Conservation (phyloP, 495 filamentous ascomycete genomes). For the Hypoxylon fuscum region DNA sequence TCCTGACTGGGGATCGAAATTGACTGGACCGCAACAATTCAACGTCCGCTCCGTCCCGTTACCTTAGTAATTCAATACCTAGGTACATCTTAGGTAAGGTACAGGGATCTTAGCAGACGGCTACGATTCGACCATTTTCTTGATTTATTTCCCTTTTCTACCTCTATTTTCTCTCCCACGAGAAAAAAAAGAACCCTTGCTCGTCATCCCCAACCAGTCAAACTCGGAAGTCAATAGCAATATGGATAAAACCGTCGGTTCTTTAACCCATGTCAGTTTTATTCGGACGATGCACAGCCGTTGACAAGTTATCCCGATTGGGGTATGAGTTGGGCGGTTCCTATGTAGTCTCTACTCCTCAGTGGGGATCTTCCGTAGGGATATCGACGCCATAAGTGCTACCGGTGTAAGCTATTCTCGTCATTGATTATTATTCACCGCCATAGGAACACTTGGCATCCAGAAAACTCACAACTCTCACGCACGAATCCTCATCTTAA, state of each 20-base stretch:
- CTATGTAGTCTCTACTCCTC: background rate
- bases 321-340: constrained; percentile 10
- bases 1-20: background rate
- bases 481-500: constrained; percentile 8
- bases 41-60: constrained; percentile 20
- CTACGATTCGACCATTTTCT: constrained; percentile 18
- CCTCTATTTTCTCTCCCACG: constrained; percentile 13
- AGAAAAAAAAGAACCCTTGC: constrained; percentile 26
- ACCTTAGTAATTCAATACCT: constrained; percentile 1
- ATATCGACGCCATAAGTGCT: background rate
- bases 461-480: constrained; percentile 3
- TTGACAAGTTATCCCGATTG: constrained; percentile 26
- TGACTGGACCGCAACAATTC: constrained; percentile 20
- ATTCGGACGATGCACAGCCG: constrained; percentile 32
- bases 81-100: background rate
- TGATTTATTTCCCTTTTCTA: constrained; percentile 29
- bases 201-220: constrained; percentile 45
- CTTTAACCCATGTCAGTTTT: constrained; percentile 5
- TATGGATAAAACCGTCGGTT: constrained; percentile 36
- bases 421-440: background rate
- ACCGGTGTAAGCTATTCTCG: background rate
- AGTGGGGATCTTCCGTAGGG: constrained; percentile 34
- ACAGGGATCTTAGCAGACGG: constrained; percentile 2
- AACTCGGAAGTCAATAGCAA: constrained; percentile 36
- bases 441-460: background rate